These are phyloP conservation scores for Glycine soja DNA, from an alignment of 306 rosid genomes.

Conservation along the genomic window DNA sequence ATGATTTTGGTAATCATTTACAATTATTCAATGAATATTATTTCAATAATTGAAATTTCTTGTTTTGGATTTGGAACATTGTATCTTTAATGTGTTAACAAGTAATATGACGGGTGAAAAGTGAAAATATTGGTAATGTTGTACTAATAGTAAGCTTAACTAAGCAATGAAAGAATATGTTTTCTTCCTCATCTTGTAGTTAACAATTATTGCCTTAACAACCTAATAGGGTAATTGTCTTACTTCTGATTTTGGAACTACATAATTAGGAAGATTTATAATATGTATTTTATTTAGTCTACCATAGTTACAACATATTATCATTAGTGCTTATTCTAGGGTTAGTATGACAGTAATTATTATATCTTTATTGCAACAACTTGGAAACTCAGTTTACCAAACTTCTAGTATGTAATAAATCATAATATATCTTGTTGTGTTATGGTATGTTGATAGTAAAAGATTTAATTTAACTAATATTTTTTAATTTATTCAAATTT, in stretches of 20 bases:
- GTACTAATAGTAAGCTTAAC: no score
- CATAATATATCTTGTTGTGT: no score
- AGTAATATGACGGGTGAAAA: neutral
- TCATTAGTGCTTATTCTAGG: neutral
- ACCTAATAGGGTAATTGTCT: neutral
- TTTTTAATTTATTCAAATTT: no score
- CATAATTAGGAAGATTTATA: neutral
- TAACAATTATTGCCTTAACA: neutral
- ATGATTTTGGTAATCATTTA: neutral
- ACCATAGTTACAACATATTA: neutral
- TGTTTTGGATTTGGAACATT: conserved; percentile 15
- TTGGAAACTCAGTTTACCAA: conserved; percentile 52
- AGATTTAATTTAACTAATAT: no score
- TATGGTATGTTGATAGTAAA: no score
- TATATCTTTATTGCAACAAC: conserved; percentile 63
- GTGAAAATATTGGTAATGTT: neutral
- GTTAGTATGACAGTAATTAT: conserved; percentile 37
- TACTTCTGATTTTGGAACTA: neutral
- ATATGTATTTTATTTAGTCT: neutral
- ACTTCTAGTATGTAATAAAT: no score
- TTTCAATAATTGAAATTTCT: neutral
- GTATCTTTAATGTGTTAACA: neutral
- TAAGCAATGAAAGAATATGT: neutral
- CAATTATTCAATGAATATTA: neutral
- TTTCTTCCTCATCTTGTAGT: neutral